Percentiles rank a stretch among this genome's conserved stretches.
Conservation (phyloP, 2,329 filamentous ascomycete species). For the Fusarium camptoceras region DNA sequence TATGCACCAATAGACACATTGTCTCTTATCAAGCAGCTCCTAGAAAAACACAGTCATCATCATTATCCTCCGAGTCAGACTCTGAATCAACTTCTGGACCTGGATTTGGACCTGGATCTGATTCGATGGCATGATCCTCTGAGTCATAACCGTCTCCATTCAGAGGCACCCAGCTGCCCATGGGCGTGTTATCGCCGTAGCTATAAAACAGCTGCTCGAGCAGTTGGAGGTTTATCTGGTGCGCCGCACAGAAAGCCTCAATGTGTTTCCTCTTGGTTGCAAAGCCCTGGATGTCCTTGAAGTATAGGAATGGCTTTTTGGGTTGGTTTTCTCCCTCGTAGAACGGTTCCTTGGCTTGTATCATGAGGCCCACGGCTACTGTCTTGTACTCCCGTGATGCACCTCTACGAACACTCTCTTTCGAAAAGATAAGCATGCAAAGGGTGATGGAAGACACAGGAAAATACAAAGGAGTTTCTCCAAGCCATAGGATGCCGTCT, state of each 20-base stretch:
- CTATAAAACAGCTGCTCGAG: not conserved
- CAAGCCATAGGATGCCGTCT: constrained; percentile 8
- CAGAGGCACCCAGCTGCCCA: not conserved
- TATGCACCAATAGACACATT: not conserved
- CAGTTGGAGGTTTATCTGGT: not conserved
- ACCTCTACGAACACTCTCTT: not conserved
- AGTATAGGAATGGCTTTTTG: not conserved
- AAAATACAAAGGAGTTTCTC: constrained; percentile 2
- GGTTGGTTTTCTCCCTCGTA: not conserved
- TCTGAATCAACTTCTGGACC: not conserved
- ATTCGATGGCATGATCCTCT: not conserved
- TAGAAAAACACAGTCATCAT: not conserved
- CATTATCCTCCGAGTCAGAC: not conserved
- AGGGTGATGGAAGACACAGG: not conserved
- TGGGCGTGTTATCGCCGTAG: not conserved
- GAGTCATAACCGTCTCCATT: not conserved
- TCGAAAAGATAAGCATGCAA: constrained; percentile 5
- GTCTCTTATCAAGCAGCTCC: not conserved
- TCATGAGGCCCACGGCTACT: constrained; percentile 16
- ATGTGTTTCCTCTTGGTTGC: not conserved
- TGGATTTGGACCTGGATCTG: not conserved
- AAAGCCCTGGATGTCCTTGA: constrained; percentile 7
- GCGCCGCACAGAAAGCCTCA: not conserved
- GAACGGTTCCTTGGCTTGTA: constrained; percentile 7
- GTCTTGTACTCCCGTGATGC: not conserved